Conservation (phyloP, 2,329 filamentous ascomycete species). For the Chaetomium sp. region DNA sequence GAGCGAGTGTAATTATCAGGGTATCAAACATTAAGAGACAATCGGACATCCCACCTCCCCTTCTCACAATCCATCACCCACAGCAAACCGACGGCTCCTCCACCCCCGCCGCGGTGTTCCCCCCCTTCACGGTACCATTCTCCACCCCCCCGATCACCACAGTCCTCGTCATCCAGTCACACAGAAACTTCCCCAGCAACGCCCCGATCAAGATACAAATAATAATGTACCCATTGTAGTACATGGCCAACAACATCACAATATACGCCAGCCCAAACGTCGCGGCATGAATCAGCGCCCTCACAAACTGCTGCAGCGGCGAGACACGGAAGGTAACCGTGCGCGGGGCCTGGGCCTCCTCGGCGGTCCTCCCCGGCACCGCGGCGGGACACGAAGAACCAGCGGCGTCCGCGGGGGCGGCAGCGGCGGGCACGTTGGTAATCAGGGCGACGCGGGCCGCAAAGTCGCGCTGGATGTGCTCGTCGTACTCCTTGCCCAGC, state of each 20-base stretch:
- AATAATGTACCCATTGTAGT: conserved; percentile 50
- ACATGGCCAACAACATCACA: conserved; percentile 51
- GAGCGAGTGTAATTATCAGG: conserved; percentile 7
- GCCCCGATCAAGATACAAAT: conserved; percentile 51
- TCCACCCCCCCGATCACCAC: conserved; percentile 41
- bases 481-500: conserved; percentile 48
- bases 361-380: background rate
- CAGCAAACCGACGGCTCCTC: conserved; percentile 54
- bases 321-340: conserved; percentile 43
- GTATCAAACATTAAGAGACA: conserved; percentile 21
- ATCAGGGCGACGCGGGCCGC: conserved; percentile 40
- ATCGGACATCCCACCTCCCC: background rate
- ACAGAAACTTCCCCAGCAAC: conserved; percentile 56
- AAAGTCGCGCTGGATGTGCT: conserved; percentile 45
- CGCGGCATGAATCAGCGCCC: conserved; percentile 44
- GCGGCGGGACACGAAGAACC: conserved; percentile 24
- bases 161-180: conserved; percentile 53
- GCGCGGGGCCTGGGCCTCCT: conserved; percentile 23
- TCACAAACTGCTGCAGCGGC: conserved; percentile 46
- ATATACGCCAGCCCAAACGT: conserved; percentile 49
- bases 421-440: conserved; percentile 27
- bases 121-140: conserved; percentile 32
- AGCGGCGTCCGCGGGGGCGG: conserved; percentile 16
- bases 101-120: conserved; percentile 39
- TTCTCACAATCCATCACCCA: conserved; percentile 43